Evolutionary conservation across 2,329 filamentous ascomycete genomes (phyloP), one percentile per base, ranked within the genome.

Genomic region (Monascus ruber): DNA sequence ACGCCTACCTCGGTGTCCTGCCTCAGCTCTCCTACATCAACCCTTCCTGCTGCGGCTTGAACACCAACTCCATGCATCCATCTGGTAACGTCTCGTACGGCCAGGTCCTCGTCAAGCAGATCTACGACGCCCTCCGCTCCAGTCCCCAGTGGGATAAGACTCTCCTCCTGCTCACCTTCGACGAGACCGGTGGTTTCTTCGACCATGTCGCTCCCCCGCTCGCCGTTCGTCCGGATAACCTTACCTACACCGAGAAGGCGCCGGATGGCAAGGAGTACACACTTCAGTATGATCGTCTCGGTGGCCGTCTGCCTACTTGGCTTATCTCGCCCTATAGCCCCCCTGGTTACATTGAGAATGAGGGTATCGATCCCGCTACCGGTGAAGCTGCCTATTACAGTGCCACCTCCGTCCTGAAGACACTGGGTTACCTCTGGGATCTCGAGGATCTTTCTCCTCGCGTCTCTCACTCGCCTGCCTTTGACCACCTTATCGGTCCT

Each of bases 41-140:
- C 49, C 62, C 62, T 3, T 59, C 58, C 35, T 65, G 62, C 59
- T 65, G 62, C 38, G 60, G 58, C 25, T 45, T 50, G 5, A 58
- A 56, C 39, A 64, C 53, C 29, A 53, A 48, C 43, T 56, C 53
- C 26, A 55, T 56, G 51, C 53, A 56, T 56, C 37, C 56, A 25
- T 47, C 44, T 17, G 58, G 59, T 24, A 54, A 57, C 40, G 49
- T 62, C 39, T 60, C 56, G 17, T 56, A 53, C 40, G 59, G 59
- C 28, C 55, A 62, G 44, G 50, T 52, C 33, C 52, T 64, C 11
- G 47, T 62, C 35, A 62, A 62, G 51, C 48, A 60, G 36, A 46
- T 62, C 42, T 62, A 62, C 41, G 59, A 62, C 24, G 49, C 59
- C 27, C 36, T 62, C 34, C 59, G 59, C 42, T 48, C 53, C 29